phyloP scores from a whole-genome alignment of 805 yeast species.

The Kluyveromyces starmeri region DNA sequence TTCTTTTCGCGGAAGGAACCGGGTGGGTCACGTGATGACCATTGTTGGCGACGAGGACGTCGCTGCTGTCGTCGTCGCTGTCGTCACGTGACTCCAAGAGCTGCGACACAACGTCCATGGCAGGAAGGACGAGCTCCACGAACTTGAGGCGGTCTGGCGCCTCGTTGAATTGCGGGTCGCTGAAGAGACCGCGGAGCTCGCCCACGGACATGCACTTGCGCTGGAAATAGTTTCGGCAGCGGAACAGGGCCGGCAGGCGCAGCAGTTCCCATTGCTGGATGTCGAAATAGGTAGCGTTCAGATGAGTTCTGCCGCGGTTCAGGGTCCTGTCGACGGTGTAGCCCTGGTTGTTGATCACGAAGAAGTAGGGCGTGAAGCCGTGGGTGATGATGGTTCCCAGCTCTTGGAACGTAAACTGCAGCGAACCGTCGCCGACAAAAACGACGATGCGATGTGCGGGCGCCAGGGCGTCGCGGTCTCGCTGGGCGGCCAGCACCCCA shows the following conservation, averaged over 20 bases:
- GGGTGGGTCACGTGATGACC: too few relatives aligned
- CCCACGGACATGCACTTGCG: conserved; percentile 38
- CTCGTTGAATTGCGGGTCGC: conserved; percentile 31
- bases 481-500: conserved; percentile 53
- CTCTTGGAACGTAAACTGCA: conserved; percentile 60
- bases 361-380: conserved; percentile 47
- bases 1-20: too few relatives aligned
- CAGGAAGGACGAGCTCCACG: conserved; percentile 49
- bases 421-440: conserved; percentile 62
- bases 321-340: conserved; percentile 58
- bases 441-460: conserved; percentile 44
- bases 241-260: conserved; percentile 41
- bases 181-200: conserved; percentile 38
- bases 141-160: conserved; percentile 42
- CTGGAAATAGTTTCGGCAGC: conserved; percentile 41
- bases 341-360: conserved; percentile 56
- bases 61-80: conserved; percentile 6
- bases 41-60: too few relatives aligned
- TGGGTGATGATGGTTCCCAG: conserved; percentile 49
- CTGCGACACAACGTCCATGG: conserved; percentile 51
- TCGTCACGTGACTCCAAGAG: conserved; percentile 6
- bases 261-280: conserved; percentile 55
- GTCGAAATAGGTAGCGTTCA: conserved; percentile 46
- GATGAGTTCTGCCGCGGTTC: conserved; percentile 35
- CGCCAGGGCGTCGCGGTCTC: conserved; percentile 33